Conservation (phyloP, 345 rosid genomes). For the Sonneratia alba region DNA sequence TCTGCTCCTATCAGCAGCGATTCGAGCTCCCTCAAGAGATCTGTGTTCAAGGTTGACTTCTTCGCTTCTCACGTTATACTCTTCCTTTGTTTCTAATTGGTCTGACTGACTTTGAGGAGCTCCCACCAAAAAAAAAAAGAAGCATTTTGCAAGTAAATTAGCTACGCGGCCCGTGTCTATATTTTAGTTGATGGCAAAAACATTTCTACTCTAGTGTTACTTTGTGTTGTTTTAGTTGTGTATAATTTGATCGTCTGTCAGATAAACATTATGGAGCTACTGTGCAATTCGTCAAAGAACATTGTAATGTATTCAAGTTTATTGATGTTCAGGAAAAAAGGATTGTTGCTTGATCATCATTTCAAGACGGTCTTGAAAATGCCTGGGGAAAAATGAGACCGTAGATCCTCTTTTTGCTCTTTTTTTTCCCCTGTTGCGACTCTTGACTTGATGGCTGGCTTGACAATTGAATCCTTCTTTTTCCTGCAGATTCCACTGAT, state of each 20-base stretch:
- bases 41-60: conserved; percentile 32
- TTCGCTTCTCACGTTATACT: background rate
- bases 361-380: background rate
- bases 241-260: background rate
- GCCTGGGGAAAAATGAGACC: background rate
- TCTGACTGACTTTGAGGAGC: background rate
- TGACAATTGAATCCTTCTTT: background rate
- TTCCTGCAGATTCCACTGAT: background rate
- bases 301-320: background rate
- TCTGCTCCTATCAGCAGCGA: conserved; percentile 36
- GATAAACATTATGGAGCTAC: background rate
- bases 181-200: background rate
- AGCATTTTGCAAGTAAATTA: too few relatives aligned
- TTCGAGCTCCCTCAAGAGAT: conserved; percentile 23
- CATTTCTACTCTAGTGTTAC: background rate
- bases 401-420: background rate
- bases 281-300: background rate
- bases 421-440: background rate
- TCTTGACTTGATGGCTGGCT: background rate
- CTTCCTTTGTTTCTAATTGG: background rate
- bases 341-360: background rate
- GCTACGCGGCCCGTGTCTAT: background rate
- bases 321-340: background rate
- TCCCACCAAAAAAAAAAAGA: background rate
- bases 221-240: background rate